Evolutionary conservation across 2,329 filamentous ascomycete genomes (phyloP), one percentile per base, ranked within the genome.

Genomic region (Dothistroma septosporum): DNA sequence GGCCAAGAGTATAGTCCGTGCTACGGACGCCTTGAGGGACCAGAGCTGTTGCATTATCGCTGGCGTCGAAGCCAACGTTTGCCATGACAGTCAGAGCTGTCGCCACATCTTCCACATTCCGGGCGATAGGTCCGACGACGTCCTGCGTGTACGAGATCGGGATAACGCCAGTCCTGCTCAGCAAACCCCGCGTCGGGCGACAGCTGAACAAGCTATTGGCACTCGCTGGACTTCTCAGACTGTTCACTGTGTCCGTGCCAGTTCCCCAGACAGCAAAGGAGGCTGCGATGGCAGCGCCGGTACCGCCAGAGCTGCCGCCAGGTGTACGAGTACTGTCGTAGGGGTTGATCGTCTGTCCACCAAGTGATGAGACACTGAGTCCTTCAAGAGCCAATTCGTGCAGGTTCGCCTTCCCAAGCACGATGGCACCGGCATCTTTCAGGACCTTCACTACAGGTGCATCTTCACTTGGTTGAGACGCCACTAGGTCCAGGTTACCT

Each of bases 371-470:
- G 1, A 86, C 84, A 1, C 80, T 82, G 44, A 87, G 76, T 0
- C 86, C 86, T 67, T 88, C 85, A 0, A 88, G 75, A 0, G 86
- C 85, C 55, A 88, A 76, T 70, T 87, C 85, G 65, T 88, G 85
- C 24, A 87, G 72, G 52, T 73, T 74, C 4, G 70, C 64, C 49
- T 74, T 73, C 16, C 70, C 72, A 1, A 74, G 61, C 35, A 74
- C 66, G 33, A 74, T 68, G 19, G 72, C 72, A 24, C 71, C 72
- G 11, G 72, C 71, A 22, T 72, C 64, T 58, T 69, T 70, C 46
- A 75, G 64, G 1, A 69, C 68, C 44, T 59, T 59, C 9, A 73
- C 70, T 9, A 64, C 61, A 10, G 69, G 66, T 16, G 72, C 72
- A 61, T 74, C 71, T n/a, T 72, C 67, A 1, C 71, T 71, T 7